Conservation (phyloP, 202 grass and related monocot genomes). For the Musa balbisiana region DNA sequence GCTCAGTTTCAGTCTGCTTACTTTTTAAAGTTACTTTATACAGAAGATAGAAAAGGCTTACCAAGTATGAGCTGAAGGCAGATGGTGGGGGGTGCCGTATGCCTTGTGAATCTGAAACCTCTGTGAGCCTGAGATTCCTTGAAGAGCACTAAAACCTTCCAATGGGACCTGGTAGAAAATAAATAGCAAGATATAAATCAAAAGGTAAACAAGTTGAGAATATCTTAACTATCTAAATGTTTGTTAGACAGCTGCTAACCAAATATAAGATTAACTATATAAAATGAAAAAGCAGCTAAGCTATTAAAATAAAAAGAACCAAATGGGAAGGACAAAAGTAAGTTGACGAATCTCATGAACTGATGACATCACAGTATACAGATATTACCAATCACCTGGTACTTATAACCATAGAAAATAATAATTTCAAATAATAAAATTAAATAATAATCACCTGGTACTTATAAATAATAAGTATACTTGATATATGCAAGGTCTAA, state of each 20-base stretch:
- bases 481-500: no score
- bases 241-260: no score
- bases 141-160: conserved; percentile 92
- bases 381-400: not conserved
- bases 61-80: conserved; percentile 98
- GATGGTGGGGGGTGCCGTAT: conserved; percentile 82
- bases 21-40: conserved; percentile 1
- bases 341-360: not conserved
- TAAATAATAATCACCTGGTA: no score
- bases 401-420: not conserved
- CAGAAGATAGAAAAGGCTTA: conserved; percentile 23
- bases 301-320: not conserved
- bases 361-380: not conserved
- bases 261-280: no score
- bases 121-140: conserved; percentile 91
- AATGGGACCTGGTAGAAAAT: conserved; percentile 62
- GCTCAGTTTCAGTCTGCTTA: not conserved
- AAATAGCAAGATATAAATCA: conserved; percentile 12
- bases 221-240: not conserved
- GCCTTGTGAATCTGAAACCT: conserved; percentile 98
- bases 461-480: no score
- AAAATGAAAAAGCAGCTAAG: not conserved
- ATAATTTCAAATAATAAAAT: no score
- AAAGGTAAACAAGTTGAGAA: not conserved
- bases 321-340: not conserved